Conservation (phyloP, 1,139 yeast genomes). For the Scheffersomyces titani region DNA sequence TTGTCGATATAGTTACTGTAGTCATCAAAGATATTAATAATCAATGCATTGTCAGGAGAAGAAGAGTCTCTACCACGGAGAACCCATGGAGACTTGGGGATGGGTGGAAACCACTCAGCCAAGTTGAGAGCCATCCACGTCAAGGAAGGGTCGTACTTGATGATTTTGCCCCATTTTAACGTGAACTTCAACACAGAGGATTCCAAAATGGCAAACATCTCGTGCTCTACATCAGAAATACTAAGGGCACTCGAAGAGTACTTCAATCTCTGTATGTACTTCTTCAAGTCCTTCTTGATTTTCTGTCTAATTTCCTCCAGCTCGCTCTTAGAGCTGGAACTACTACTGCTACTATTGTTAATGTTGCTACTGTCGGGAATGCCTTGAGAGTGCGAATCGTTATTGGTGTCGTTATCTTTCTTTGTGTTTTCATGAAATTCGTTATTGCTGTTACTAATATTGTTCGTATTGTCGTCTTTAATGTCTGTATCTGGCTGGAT, state of each 20-base stretch:
- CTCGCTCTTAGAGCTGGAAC: conserved; percentile 7
- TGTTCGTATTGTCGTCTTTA: conserved; percentile 15
- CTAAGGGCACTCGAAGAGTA: conserved; percentile 13
- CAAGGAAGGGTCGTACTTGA: conserved; percentile 78
- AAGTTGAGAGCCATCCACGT: conserved; percentile 87
- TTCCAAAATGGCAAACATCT: conserved; percentile 59
- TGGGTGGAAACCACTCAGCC: conserved; percentile 88
- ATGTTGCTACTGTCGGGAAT: not conserved
- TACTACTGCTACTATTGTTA: conserved; percentile 1
- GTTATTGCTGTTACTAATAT: conserved; percentile 1
- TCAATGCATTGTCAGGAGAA: conserved; percentile 22
- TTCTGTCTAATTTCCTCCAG: conserved; percentile 30
- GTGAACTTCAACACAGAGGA: conserved; percentile 64
- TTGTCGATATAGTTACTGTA: conserved; percentile 48
- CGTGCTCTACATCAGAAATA: conserved; percentile 44
- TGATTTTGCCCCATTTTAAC: conserved; percentile 74
- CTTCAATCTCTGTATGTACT: conserved; percentile 49
- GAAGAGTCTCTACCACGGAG: conserved; percentile 42
- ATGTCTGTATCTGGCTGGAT: conserved; percentile 53
- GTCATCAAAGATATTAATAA: conserved; percentile 48
- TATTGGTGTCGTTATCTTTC: not conserved
- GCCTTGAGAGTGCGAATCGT: too few relatives aligned
- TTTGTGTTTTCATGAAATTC: not conserved
- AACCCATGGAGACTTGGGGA: conserved; percentile 45
- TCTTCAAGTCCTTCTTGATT: conserved; percentile 53